Base-by-base conservation (phyloP, 1,284 basidiomycete genomes). In the Earliella scabrosa region DNA sequence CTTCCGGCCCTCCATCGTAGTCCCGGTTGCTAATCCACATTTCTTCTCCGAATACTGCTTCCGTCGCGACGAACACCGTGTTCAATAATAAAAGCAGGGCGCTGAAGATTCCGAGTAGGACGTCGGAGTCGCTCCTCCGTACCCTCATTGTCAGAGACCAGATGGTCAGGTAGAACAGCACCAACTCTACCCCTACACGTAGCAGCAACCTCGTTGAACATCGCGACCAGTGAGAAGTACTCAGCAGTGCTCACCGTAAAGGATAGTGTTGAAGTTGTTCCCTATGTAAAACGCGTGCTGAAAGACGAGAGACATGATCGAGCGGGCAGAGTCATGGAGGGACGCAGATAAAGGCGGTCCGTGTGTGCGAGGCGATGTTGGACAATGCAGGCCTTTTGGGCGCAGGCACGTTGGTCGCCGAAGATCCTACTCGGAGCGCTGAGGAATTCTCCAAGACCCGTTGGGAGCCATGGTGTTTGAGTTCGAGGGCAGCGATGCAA, bases 11-110 rank as follows among this genome's bases (percentile, higher is more conserved):
- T 11, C 63, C 63, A 0, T 54, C 51, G 29, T 63, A 63, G 45
- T 57, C 45, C 2, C 32, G 50, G 24, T 65, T 47, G 8, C 55
- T 54, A 23, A 65, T 58, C 61, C 61, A 65, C 63, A 61, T 61
- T 47, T 59, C 52, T 40, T 63, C 47, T 9, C 54, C 61, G 43
- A 65, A 65, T 13, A 59, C 45, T 7, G 45, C 45, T 29, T 65
- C 52, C 2, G 58, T 50, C 32, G 57, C 35, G 52, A 59, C 49
- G 31, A 48, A 58, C 16, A 65, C 51, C 18, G 61, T 65, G 50
- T 59, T 56, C 38, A 63, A 29, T 44, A 59, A 14, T 3, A 65
- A 39, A 10, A 65, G 40, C 2, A 23, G 43, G 0, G 57, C 61
- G 49, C 59, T 63, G 57, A 63, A 59, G 39, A 40, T 27, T 3